Evolutionary conservation across 257 asterid species (phyloP).

Genomic region (Verbena officinalis): DNA sequence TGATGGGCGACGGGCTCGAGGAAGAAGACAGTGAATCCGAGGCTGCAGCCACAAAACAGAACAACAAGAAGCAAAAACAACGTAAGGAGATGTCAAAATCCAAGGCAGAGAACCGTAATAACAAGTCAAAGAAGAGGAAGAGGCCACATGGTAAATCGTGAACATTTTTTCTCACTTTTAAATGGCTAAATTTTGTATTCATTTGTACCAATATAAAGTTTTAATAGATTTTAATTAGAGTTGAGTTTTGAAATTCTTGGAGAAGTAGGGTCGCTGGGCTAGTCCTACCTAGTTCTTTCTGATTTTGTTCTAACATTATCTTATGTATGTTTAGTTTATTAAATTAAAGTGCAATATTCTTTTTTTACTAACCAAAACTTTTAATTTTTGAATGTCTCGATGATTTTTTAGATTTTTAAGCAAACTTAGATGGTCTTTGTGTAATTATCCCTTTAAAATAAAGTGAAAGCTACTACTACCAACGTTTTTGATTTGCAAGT

Average conservation of each 20-base stretch:
- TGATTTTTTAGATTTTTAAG: too few relatives aligned
- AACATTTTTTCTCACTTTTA: background rate
- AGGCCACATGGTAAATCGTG: slow-evolving; percentile 24
- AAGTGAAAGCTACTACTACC: too few relatives aligned
- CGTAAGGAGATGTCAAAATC: slow-evolving; percentile 31
- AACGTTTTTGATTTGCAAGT: too few relatives aligned
- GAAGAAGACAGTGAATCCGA: slow-evolving; percentile 45
- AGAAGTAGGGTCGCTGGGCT: background rate
- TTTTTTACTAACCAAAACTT: too few relatives aligned
- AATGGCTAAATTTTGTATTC: slow-evolving; percentile 5
- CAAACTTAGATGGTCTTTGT: too few relatives aligned
- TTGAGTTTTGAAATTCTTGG: background rate
- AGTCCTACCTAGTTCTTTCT: background rate
- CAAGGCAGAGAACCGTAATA: slow-evolving; percentile 38
- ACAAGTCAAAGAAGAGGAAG: slow-evolving; percentile 68
- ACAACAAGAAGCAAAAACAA: slow-evolving; percentile 39
- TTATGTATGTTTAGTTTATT: too few relatives aligned
- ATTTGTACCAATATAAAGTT: background rate
- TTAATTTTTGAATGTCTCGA: too few relatives aligned
- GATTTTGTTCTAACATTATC: background rate
- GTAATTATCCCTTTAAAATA: too few relatives aligned
- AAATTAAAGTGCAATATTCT: too few relatives aligned
- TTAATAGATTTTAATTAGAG: background rate
- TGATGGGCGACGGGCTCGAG: slow-evolving; percentile 32
- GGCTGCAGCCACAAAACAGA: slow-evolving; percentile 26